Conservation (phyloP, 495 filamentous ascomycete species). For the Aspergillus incahuasiensis region DNA sequence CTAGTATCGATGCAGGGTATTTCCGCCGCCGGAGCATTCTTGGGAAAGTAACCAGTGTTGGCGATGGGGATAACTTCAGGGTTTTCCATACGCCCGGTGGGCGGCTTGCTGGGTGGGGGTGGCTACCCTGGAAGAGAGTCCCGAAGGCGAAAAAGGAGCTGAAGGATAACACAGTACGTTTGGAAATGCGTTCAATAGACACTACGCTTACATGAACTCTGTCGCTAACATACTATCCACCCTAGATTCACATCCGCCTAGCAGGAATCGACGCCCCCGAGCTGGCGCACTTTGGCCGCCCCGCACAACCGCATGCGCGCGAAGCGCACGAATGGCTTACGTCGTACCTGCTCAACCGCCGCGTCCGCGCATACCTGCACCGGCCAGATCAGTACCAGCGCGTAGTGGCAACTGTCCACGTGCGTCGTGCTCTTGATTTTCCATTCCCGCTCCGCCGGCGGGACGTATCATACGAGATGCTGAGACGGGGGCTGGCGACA, state of each 20-base stretch:
- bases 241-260: slow-evolving; percentile 71
- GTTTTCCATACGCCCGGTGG: slow-evolving; percentile 93
- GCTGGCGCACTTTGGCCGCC: slow-evolving; percentile 81
- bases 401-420: slow-evolving; percentile 78
- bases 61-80: slow-evolving; percentile 92
- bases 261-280: slow-evolving; percentile 94
- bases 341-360: slow-evolving; percentile 63
- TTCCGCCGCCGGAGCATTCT: slow-evolving; percentile 71
- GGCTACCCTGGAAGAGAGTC: slow-evolving; percentile 70
- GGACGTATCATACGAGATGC: slow-evolving; percentile 88
- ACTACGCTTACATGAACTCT: background rate
- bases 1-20: slow-evolving; percentile 60
- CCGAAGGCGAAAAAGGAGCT: slow-evolving; percentile 62
- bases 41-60: slow-evolving; percentile 86
- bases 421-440: slow-evolving; percentile 58
- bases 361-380: slow-evolving; percentile 75
- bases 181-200: background rate
- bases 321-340: slow-evolving; percentile 79
- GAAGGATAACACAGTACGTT: slow-evolving; percentile 70
- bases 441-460: slow-evolving; percentile 50
- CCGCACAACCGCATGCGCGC: slow-evolving; percentile 74
- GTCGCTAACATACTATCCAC: background rate
- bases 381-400: slow-evolving; percentile 87
- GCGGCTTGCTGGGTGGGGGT: slow-evolving; percentile 81
- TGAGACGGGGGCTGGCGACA: slow-evolving; percentile 75